These are phyloP conservation scores for Pseudocohnilembus persalinus DNA, from an alignment of 169 alveolate species.

Conservation along the genomic window DNA sequence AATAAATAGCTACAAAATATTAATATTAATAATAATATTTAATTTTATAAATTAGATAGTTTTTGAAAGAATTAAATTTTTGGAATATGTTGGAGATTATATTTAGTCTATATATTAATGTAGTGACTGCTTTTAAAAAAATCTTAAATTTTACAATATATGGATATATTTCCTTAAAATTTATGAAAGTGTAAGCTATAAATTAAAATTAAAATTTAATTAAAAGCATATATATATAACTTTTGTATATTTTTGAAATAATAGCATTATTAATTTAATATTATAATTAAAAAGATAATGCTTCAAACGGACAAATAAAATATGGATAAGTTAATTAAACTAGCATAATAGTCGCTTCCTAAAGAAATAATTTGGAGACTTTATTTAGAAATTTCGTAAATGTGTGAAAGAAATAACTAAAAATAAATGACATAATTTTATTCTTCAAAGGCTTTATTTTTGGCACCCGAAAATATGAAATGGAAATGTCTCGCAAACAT, in stretches of 20 bases:
- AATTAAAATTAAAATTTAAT: no score
- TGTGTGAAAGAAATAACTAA: not conserved
- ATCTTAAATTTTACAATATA: not conserved
- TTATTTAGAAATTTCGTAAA: not conserved
- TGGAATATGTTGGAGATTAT: not conserved
- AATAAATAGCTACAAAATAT: no score
- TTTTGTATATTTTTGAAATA: no score
- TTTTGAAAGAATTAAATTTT: not conserved
- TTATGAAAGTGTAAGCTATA: not conserved
- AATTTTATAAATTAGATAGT: not conserved
- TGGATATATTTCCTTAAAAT: not conserved
- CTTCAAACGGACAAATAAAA: not conserved
- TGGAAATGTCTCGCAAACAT: not conserved
- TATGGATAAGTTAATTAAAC: not conserved
- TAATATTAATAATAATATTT: no score
- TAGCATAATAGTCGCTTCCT: not conserved
- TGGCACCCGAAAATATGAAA: not conserved
- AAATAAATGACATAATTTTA: not conserved
- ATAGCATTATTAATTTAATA: no score
- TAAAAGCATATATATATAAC: no score
- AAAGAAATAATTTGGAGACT: not conserved
- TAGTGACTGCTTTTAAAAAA: not conserved
- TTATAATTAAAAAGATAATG: not conserved
- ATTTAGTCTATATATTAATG: not conserved
- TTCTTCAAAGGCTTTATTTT: not conserved